Base-by-base conservation (phyloP, 495 filamentous ascomycete genomes). In the Penicillium verhagenii region DNA sequence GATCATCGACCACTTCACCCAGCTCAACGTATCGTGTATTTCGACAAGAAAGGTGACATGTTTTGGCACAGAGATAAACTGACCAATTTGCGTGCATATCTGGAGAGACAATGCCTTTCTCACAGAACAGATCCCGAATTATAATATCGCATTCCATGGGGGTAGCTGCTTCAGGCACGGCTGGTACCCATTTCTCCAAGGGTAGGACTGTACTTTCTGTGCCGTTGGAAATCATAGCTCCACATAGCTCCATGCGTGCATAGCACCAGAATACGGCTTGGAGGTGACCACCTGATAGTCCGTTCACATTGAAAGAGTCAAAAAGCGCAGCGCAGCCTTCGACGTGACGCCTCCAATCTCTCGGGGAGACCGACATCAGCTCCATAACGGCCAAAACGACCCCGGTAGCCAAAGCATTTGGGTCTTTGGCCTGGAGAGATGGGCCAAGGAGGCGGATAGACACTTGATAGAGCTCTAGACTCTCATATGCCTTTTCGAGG, bases 201-300 rank as follows among this genome's bases (percentile, higher is more conserved):
- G 57, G 57, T 1, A 76, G 57, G 4, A 77, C 58, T 0, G 68
- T 71, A 26, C 65, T 69, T 42, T 72, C 67, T 1, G 67, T 59
- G 4, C 72, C 73, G 26, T 67, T 62, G 14, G 68, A 67, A 28
- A 76, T 75, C 3, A 76, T 68, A 1, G 69, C 73, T 5, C 69
- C 73, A 49, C 73, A 76, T 3, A 76, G 35, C 45, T 76, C 72
- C 73, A 76, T 76, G 1, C 73, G 56, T 19, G 71, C 73, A 44
- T 70, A 76, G 35, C 72, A 75, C 73, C 73, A 76, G 45, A 76
- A 76, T 1, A 73, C 65, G 4, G 71, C 73, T 42, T 75, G 69
- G 2, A 64, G 42, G n/a, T 72, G 57, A 0, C 71, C 72, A 0
- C 63, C 64, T 37, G 64, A 66, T 11, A 75, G 64, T 0, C 72